These are phyloP conservation scores for Hypoxylon lenormandii DNA, from an alignment of 495 filamentous ascomycete species.

Conservation along the genomic window DNA sequence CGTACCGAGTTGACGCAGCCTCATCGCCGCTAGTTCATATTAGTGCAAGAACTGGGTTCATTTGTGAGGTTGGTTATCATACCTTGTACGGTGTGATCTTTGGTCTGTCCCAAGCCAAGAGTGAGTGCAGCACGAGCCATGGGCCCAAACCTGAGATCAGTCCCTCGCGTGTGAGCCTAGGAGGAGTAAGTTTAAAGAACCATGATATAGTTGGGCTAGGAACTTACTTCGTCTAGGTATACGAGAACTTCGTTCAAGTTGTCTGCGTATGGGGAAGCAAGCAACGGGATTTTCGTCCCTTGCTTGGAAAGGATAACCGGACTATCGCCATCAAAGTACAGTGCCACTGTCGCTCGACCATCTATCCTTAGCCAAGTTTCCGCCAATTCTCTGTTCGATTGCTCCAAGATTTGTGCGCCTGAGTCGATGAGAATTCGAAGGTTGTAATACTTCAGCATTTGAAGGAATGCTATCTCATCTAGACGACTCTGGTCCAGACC, in stretches of 20 bases:
- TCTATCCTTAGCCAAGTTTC: conserved; percentile 62
- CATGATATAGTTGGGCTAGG: background rate
- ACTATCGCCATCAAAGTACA: conserved; percentile 56
- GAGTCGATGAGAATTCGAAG: conserved; percentile 65
- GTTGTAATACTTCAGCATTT: conserved; percentile 43
- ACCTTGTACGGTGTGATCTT: conserved; percentile 63
- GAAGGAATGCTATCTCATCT: conserved; percentile 54
- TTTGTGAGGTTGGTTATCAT: background rate
- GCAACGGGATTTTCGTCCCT: conserved; percentile 43
- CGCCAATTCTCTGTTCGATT: conserved; percentile 56
- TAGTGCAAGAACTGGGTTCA: background rate
- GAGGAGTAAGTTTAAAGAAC: conserved; percentile 1
- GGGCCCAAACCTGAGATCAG: conserved; percentile 59
- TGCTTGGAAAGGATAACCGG: conserved; percentile 50
- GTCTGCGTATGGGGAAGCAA: conserved; percentile 58
- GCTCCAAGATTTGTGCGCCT: conserved; percentile 63
- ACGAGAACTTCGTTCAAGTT: conserved; percentile 59
- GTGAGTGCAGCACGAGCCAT: conserved; percentile 59
- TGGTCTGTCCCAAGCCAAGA: conserved; percentile 59
- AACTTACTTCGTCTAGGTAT: conserved; percentile 38
- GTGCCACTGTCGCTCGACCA: conserved; percentile 46
- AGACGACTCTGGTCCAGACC: conserved; percentile 48
- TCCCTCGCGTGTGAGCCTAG: conserved; percentile 62
- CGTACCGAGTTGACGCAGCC: conserved; percentile 53
- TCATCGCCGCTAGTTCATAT: conserved; percentile 56